Evolutionary conservation across 2,329 filamentous ascomycete species (phyloP).

Genomic region (Venturia nashicola): DNA sequence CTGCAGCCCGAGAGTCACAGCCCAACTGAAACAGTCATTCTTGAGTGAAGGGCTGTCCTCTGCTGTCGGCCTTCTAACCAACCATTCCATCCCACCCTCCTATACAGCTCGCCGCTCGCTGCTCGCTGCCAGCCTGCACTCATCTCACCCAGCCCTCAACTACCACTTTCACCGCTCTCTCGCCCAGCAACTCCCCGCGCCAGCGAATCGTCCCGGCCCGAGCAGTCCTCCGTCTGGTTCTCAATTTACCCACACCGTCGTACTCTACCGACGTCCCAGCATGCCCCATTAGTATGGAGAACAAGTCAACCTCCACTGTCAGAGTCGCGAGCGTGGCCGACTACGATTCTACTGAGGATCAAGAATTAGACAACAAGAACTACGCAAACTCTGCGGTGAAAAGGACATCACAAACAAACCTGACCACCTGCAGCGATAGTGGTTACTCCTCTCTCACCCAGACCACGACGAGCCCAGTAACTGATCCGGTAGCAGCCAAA

Average conservation of each 20-base stretch:
- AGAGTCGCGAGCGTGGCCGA: slow-evolving; percentile 6
- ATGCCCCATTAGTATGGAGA: background rate
- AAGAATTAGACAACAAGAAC: slow-evolving; percentile 6
- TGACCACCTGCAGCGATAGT: slow-evolving; percentile 31
- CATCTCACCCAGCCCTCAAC: too few relatives aligned
- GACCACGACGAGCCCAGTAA: slow-evolving; percentile 35
- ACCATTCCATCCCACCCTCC: too few relatives aligned
- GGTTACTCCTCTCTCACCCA: slow-evolving; percentile 49
- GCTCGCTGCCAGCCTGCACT: too few relatives aligned
- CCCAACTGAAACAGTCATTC: background rate
- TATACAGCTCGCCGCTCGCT: too few relatives aligned
- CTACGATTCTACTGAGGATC: slow-evolving; percentile 3
- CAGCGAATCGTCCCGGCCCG: background rate
- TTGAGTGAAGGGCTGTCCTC: too few relatives aligned
- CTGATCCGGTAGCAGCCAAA: slow-evolving; percentile 34
- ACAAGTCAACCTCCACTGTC: slow-evolving; percentile 1
- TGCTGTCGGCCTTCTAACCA: too few relatives aligned
- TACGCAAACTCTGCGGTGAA: slow-evolving; percentile 1
- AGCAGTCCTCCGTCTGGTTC: background rate
- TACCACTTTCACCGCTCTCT: background rate
- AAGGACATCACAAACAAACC: background rate
- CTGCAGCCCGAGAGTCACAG: background rate
- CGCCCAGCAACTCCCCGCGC: background rate
- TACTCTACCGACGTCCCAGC: background rate
- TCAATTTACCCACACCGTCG: background rate